Evolutionary conservation across 2,329 filamentous ascomycete species (phyloP).

Genomic region (Pseudonectria buxi): DNA sequence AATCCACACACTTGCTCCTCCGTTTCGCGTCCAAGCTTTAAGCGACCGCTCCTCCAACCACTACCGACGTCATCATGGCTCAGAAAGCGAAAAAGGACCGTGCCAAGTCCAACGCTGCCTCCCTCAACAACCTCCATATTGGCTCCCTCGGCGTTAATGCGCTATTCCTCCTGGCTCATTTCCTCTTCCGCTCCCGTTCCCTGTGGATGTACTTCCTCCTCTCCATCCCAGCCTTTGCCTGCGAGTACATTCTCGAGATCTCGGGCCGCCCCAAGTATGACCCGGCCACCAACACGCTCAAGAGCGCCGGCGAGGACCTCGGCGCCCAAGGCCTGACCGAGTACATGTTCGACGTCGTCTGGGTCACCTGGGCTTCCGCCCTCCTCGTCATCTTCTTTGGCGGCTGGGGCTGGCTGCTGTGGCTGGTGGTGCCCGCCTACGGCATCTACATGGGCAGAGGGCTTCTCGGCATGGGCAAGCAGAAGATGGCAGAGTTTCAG

Average conservation of each 20-base stretch:
- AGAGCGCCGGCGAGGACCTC: slow-evolving; percentile 78
- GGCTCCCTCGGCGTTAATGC: slow-evolving; percentile 65
- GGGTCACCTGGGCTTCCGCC: slow-evolving; percentile 82
- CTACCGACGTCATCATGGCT: slow-evolving; percentile 38
- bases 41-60: too few species aligned
- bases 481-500: slow-evolving; percentile 43
- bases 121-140: slow-evolving; percentile 76
- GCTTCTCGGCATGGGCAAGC: slow-evolving; percentile 46
- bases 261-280: slow-evolving; percentile 73
- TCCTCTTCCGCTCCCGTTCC: slow-evolving; percentile 58
- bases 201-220: slow-evolving; percentile 64
- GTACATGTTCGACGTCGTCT: slow-evolving; percentile 96
- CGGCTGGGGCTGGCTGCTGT: slow-evolving; percentile 62
- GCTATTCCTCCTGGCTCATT: slow-evolving; percentile 67
- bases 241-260: slow-evolving; percentile 80
- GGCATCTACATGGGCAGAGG: slow-evolving; percentile 48
- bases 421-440: slow-evolving; percentile 49
- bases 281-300: slow-evolving; percentile 57
- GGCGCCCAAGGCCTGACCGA: slow-evolving; percentile 83
- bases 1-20: too few species aligned
- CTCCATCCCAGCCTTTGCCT: slow-evolving; percentile 66
- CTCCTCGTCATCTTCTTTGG: slow-evolving; percentile 69
- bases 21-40: too few species aligned
- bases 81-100: slow-evolving; percentile 58
- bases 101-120: slow-evolving; percentile 70